Percentiles rank a stretch among this genome's conserved stretches.
phyloP scores from a whole-genome alignment of 176 grass and related monocot species.

The Secale cereale region DNA sequence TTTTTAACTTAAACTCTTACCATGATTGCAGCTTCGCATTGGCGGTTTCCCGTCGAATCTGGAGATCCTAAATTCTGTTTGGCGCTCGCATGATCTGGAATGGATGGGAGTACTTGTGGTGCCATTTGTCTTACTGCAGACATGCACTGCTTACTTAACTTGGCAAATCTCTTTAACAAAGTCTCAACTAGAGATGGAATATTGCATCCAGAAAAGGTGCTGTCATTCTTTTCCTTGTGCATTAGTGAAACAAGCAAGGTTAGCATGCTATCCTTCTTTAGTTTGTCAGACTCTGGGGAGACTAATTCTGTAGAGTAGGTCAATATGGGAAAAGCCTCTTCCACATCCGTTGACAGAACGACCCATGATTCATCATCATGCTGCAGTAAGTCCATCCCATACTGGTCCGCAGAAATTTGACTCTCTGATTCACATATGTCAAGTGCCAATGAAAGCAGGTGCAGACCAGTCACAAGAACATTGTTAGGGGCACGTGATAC shows the following conservation, averaged over 20 bases:
- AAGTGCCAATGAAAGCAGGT: conserved; percentile 78
- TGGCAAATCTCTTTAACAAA: conserved; percentile 81
- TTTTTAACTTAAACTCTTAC: conserved; percentile 29
- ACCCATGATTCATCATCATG: conserved; percentile 60
- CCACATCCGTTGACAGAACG: conserved; percentile 31
- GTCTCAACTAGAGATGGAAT: conserved; percentile 73
- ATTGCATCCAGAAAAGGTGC: conserved; percentile 53
- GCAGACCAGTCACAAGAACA: conserved; percentile 80
- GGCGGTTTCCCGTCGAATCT: conserved; percentile 54
- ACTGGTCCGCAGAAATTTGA: conserved; percentile 21
- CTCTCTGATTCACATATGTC: conserved; percentile 74
- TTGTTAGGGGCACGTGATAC: conserved; percentile 66
- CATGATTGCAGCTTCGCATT: conserved; percentile 84
- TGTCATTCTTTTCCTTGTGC: conserved; percentile 77
- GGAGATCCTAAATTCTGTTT: conserved; percentile 39
- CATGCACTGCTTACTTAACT: conserved; percentile 58
- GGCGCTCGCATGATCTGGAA: conserved; percentile 24
- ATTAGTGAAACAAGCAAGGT: conserved; percentile 74
- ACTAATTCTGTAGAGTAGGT: conserved; percentile 60
- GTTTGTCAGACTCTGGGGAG: conserved; percentile 33
- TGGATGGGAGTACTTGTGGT: conserved; percentile 53
- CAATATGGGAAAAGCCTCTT: conserved; percentile 63
- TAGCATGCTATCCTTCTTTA: conserved; percentile 64
- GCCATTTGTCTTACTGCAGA: conserved; percentile 58
- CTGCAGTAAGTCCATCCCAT: conserved; percentile 42